Conservation (phyloP, 2,329 filamentous ascomycete species). For the Colletotrichum sp. region DNA sequence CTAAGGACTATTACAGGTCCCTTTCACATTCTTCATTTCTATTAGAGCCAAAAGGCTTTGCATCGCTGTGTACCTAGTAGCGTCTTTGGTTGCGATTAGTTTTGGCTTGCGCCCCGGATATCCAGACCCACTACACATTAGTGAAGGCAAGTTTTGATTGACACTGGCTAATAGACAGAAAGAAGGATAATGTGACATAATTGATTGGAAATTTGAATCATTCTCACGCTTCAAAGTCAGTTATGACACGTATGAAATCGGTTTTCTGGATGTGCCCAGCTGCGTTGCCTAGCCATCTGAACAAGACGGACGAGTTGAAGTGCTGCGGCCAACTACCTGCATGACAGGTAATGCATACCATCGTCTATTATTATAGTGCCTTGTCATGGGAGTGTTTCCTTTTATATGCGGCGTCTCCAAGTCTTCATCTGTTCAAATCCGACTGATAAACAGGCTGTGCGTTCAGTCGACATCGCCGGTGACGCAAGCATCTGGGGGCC, state of each 20-base stretch:
- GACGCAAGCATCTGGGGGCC: not conserved
- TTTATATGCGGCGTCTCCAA: accelerated
- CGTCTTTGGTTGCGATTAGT: not conserved
- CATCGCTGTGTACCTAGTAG: not conserved
- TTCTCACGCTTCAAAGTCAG: not conserved
- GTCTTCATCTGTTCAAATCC: not conserved
- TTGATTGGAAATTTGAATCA: not conserved
- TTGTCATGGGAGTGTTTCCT: accelerated
- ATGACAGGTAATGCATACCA: not conserved
- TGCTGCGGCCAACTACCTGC: not conserved
- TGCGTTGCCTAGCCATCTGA: not conserved
- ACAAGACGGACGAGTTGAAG: not conserved
- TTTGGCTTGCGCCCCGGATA: not conserved
- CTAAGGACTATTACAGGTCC: not conserved
- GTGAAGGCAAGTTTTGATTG: not conserved
- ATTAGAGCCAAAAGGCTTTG: not conserved
- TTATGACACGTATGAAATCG: not conserved
- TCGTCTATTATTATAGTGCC: not conserved
- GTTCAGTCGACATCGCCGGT: not conserved
- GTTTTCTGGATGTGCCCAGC: not conserved
- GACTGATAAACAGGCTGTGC: not conserved
- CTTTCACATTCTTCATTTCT: accelerated
- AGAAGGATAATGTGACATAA: not conserved
- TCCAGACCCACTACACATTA: not conserved
- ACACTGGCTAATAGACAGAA: not conserved